Evolutionary conservation across 1,139 yeast species (phyloP), one percentile per base, ranked within the genome.

Genomic region (Sugiyamaella japonica): DNA sequence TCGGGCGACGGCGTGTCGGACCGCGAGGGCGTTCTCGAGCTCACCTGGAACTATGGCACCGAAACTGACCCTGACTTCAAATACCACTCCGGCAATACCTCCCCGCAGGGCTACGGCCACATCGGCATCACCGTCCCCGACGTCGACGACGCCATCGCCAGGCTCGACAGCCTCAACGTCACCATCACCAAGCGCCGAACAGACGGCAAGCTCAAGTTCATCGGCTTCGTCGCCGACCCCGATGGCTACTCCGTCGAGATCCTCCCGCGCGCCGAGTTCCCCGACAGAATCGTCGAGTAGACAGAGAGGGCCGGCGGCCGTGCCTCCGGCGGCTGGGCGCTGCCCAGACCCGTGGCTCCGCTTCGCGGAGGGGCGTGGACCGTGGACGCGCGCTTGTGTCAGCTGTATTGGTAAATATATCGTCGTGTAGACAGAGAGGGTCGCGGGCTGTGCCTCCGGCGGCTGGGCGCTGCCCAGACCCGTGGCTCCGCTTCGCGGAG

Each of bases 41-140:
- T 93, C 67, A 91, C 98, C 47, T 95, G 89, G 75, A 93, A 93
- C 73, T 90, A 89, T 85, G 99, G 98, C 29, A 88, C 98, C 15
- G 99, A 93, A 69, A 67, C 75, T 28, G 96, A 91, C 60, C 77
- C 80, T 10, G 77, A 78, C 12, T 88, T 89, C 73, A 80, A 80
- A 37, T 93, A 93, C 73, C 96, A 91, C 71, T 87, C 84, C 62
- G 96, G 97, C 55, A 89, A 90, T 70, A 84, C 84, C 17, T 78
- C 82, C 42, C 84, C 86, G 15, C 85, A 81, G 66, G 98, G 98
- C 13, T 93, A 80, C 67, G 96, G 96, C 37, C 97, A 91, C 73
- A 79, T 88, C 57, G 88, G 95, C 65, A 75, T 93, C 48, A 76
- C 89, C n/a, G 82, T 84, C 57, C 75, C 79, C 40, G 83, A 90